Evolutionary conservation across 306 rosid species (phyloP).

Genomic region (Rubus idaeus): DNA sequence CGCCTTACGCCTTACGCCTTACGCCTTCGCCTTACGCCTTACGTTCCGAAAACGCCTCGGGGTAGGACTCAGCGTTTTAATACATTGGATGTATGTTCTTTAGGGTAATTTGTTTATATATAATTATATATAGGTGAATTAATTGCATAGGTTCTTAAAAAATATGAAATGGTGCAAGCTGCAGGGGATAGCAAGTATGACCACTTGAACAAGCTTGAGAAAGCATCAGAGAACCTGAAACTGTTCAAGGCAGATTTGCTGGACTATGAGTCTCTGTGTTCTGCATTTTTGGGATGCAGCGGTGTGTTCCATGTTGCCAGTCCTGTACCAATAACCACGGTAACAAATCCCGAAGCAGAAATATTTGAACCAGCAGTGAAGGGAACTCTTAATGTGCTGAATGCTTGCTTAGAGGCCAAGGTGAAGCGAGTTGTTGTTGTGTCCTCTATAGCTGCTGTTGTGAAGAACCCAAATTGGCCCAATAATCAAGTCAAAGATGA

Average conservation of each 20-base stretch:
- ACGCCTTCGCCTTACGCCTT: too few relatives aligned
- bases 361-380: slow-evolving; percentile 28
- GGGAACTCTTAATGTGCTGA: slow-evolving; percentile 33
- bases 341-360: slow-evolving; percentile 22
- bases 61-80: too few relatives aligned
- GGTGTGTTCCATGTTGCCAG: slow-evolving; percentile 40
- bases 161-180: not conserved
- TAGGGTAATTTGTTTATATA: too few relatives aligned
- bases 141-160: too few relatives aligned
- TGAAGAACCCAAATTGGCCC: slow-evolving; percentile 34
- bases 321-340: slow-evolving; percentile 17
- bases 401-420: slow-evolving; percentile 25
- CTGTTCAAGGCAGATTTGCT: slow-evolving; percentile 33
- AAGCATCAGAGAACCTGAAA: slow-evolving; percentile 26
- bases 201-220: slow-evolving; percentile 30
- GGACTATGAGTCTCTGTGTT: slow-evolving; percentile 31
- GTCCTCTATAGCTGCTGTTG: slow-evolving; percentile 26
- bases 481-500: slow-evolving; percentile 32
- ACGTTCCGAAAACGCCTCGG: too few relatives aligned
- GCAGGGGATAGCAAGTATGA: slow-evolving; percentile 26
- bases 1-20: too few relatives aligned
- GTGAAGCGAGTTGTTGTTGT: slow-evolving; percentile 32
- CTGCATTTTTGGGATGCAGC: slow-evolving; percentile 27
- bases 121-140: not conserved
- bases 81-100: too few relatives aligned